Conservation (phyloP, 257 asterid genomes). For the Vinca minor region DNA sequence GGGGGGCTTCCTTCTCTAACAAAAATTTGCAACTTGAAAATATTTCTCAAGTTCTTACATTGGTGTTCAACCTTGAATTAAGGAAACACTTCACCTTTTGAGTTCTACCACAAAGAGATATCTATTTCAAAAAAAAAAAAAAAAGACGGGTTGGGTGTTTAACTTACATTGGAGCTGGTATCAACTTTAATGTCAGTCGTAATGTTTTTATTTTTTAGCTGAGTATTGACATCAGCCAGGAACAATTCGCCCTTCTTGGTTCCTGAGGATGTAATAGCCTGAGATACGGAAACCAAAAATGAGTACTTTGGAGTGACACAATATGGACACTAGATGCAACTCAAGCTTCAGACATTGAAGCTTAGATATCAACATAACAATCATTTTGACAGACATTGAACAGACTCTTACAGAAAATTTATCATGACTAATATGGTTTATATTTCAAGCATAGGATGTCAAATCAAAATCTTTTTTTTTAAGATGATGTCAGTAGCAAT, state of each 20-base stretch:
- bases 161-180: conserved; percentile 57
- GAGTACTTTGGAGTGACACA: neutral
- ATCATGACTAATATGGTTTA: neutral
- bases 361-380: neutral
- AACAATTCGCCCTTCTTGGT: conserved; percentile 55
- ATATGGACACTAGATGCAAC: neutral
- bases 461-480: neutral
- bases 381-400: neutral
- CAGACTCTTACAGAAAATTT: neutral
- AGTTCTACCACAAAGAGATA: neutral
- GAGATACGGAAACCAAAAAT: neutral
- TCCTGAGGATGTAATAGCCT: conserved; percentile 77
- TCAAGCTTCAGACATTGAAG: neutral
- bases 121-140: neutral
- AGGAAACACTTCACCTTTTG: neutral
- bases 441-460: neutral
- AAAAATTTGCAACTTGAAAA: neutral
- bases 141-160: neutral
- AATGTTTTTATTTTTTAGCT: conserved; percentile 65
- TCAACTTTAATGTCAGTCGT: conserved; percentile 76
- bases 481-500: neutral
- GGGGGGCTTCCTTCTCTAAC: neutral
- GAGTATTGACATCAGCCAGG: conserved; percentile 60
- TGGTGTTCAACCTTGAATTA: neutral
- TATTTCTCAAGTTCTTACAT: neutral